Evolutionary conservation across 2,329 filamentous ascomycete species (phyloP).

Genomic region (Microcera coccophila): DNA sequence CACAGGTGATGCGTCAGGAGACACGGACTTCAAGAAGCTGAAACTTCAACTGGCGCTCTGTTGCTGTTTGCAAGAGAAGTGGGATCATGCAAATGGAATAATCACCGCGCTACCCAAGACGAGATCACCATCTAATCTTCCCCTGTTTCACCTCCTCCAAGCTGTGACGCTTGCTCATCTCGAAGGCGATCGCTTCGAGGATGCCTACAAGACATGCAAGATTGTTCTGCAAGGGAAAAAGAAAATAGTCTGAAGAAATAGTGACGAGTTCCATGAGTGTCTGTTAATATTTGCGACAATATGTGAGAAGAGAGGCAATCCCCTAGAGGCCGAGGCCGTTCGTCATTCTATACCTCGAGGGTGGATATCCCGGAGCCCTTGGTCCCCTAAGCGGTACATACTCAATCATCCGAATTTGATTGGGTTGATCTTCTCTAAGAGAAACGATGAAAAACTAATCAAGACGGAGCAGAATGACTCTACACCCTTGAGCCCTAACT

Average conservation of each 20-base stretch:
- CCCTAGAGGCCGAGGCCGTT: background rate
- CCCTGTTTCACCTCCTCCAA: constrained; percentile 3
- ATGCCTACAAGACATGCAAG: background rate
- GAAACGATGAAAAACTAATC: background rate
- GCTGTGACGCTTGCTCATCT: constrained; percentile 2
- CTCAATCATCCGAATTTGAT: background rate
- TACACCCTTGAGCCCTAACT: no score
- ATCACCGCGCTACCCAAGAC: background rate
- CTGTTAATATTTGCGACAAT: constrained; percentile 1
- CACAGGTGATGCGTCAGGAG: background rate
- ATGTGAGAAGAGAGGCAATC: constrained; percentile 2
- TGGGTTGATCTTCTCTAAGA: background rate
- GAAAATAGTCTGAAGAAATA: constrained; percentile 1
- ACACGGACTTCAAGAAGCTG: background rate
- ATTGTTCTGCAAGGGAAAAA: constrained; percentile 2
- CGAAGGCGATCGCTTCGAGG: constrained; percentile 1
- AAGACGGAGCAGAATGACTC: no score
- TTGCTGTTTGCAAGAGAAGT: constrained; percentile 3
- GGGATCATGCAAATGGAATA: constrained; percentile 1
- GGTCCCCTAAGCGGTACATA: background rate
- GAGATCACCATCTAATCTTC: background rate
- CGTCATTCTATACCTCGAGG: constrained; percentile 1
- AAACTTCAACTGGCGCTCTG: constrained; percentile 2
- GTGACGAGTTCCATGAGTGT: constrained; percentile 2
- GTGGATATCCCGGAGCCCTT: background rate